phyloP scores from a whole-genome alignment of 1,284 basidiomycete genomes.

The Leccinum colubrinum region DNA sequence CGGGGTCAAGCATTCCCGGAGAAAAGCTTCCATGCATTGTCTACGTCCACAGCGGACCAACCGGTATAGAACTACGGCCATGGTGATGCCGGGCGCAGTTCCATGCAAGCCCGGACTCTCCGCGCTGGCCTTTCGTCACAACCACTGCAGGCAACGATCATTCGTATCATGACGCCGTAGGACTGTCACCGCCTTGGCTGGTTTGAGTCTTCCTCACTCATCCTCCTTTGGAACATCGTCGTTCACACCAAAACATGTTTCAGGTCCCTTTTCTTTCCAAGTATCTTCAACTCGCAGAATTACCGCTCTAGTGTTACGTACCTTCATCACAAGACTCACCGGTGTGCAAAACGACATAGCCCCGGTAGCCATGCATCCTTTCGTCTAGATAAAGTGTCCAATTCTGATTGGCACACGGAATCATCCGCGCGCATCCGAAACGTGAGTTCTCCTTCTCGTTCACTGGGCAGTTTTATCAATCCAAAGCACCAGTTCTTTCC shows the following conservation, averaged over 20 bases:
- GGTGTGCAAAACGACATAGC: neutral
- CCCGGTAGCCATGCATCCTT: neutral
- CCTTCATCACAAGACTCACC: neutral
- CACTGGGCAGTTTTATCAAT: neutral
- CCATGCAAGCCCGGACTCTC: neutral
- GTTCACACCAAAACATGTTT: neutral
- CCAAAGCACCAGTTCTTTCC: neutral
- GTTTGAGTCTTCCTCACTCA: too few relatives aligned
- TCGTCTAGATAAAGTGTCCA: neutral
- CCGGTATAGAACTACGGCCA: neutral
- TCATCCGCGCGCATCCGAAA: neutral
- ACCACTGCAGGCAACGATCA: neutral
- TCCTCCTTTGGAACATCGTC: too few relatives aligned
- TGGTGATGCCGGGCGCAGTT: neutral
- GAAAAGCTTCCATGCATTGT: too few relatives aligned
- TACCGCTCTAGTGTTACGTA: neutral
- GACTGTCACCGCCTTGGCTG: too few relatives aligned
- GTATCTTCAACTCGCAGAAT: neutral
- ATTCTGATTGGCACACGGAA: neutral
- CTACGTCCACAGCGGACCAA: too few relatives aligned
- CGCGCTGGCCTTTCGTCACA: neutral
- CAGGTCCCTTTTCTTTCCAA: neutral
- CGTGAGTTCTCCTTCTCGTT: neutral
- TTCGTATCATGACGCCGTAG: neutral
- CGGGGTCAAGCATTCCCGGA: too few relatives aligned